Base-by-base conservation (phyloP, 148 eudicot genomes). In the Tetragonia tetragonoides region DNA sequence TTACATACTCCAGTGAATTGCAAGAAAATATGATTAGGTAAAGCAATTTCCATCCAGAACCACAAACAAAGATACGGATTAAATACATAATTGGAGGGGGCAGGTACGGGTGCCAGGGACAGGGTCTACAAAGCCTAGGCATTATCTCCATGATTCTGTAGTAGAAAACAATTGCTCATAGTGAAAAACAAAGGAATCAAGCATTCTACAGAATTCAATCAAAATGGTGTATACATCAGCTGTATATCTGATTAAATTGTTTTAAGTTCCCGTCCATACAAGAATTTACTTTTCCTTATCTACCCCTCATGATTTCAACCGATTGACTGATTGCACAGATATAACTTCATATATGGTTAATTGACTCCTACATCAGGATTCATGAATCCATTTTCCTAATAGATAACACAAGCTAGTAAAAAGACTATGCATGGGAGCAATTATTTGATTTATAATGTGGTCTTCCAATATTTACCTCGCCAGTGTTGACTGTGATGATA, bases 401-500 rank as follows among this genome's bases (percentile, higher is more conserved):
- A n/a, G 20, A 23, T 47, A 20, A 37, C 53, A 37, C 23, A 44
- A 11, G 3, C 15, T n/a, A 62, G 44, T 11, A 18, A 49, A 8
- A 63, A 62, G 38, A 72, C 39, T 42, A 47, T 9, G 24, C 69
- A 73, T 65, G 47, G 38, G 47, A 38, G 5, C 44, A 64, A 64
- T 28, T 8, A 10, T 17, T 10, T 6, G 4, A 28, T 41, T 18
- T 7, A 44, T 2, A 5, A 23, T 64, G 6, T 3, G 6, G 47
- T 24, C 40, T 6, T 41, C 44, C n/a, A 75, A 37, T 40, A 80
- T 34, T 84, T 87, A 95, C 99, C 99, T 96, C 99, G 68, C 98
- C 98, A 64, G 97, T 80, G 78, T 89, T 87, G 69, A 93, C 99
- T 23, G 91, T 93, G 84, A 96, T 87, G 59, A 96, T 85, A 78